Base-by-base conservation (phyloP, 2,329 filamentous ascomycete genomes). In the Verticillium klebahnii region DNA sequence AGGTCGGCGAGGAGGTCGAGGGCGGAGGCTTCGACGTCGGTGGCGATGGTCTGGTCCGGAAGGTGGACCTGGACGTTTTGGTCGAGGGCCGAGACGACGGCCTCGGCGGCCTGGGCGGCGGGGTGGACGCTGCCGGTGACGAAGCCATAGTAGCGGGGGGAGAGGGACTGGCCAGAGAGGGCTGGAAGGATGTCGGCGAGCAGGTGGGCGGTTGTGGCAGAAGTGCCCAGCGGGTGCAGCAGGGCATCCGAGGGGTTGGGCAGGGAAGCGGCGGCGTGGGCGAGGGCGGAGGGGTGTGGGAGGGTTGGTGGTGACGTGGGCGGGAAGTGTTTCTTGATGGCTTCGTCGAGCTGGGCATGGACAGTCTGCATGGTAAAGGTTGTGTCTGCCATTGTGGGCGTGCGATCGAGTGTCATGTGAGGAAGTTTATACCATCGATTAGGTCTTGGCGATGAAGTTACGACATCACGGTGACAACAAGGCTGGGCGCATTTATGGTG, bases 21-120 rank as follows among this genome's bases (percentile, higher is more conserved):
- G 0, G 93, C 87, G 15, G 82, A 80, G 65, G 89, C 86, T 73
- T 97, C 93, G 11, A 97, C 83, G 29, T 87, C 84, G 0, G 92
- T 96, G 23, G 87, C 84, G 34, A 93, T 82, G 0, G 87, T 90
- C 73, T 97, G 90, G 23, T 80, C 78, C 0, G 92, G 89, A 1
- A 97, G 79, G 72, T 97, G 93, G 1, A 96, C 91, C 62, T 89
- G 84, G 5, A 93, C 88, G 73, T 93, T 97, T 72, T 96, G 92
- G 72, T 97, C 93, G 64, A 89, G 84, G 9, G 85, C 83, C 5
- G 88, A 88, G 64, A 94, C 92, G n/a, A 97, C 76, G 66, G 92
- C 90, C 73, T 97, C 94, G 1, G 92, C 93, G 60, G 91, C 85
- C 67, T 89, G 83, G 36, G 93, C 93, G 29, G 92, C 86, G 6